Evolutionary conservation across 176 grass and related monocot genomes (phyloP), one percentile per base, ranked within the genome.

Genomic region (Oryza meyeriana): DNA sequence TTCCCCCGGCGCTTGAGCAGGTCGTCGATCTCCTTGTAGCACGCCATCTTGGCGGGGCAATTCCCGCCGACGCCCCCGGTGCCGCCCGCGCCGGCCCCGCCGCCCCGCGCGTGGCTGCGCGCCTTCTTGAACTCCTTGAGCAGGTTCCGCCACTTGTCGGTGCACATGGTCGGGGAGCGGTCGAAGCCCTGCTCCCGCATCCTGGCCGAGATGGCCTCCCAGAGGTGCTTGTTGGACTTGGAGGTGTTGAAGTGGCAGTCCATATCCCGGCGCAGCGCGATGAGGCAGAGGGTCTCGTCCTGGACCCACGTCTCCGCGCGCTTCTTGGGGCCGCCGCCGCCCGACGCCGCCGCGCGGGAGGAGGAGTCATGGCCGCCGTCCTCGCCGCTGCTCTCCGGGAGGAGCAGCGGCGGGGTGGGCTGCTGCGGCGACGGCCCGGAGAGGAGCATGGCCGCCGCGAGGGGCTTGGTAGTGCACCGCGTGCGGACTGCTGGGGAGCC

Each of bases 121-220:
- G 87, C 96, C 93, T 95, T 99, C 85, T 99, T 99, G 85, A 99
- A 95, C 83, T 99, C 93, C 88, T 99, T 99, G 42, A 95, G 89
- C 9, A 99, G 77, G 85, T 95, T 99, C 59, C 96, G 82, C 96
- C 96, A 99, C 83, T 99, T 99, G 87, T 94, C 93, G 5, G 93
- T 99, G 85, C 96, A 99, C 93, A 99, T 99, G 91, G 91, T 94
- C 61, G 93, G 91, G 78, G 96, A 99, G 25, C 96, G 91, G 38
- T 99, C 93, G 72, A 88, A 99, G 38, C 93, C 96, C 59, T 99
- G 92, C 66, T 94, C 91, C 22, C 93, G 86, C 96, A 99, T 94
- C 90, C 89, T 94, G 45, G 87, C 40, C 42, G 96, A 99, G 70
- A 99, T 99, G 84, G 92, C 84, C 80, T 95, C 96, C 96, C 96